Evolutionary conservation across 805 yeast species (phyloP).

Genomic region (Metschnikowia peoriensis): DNA sequence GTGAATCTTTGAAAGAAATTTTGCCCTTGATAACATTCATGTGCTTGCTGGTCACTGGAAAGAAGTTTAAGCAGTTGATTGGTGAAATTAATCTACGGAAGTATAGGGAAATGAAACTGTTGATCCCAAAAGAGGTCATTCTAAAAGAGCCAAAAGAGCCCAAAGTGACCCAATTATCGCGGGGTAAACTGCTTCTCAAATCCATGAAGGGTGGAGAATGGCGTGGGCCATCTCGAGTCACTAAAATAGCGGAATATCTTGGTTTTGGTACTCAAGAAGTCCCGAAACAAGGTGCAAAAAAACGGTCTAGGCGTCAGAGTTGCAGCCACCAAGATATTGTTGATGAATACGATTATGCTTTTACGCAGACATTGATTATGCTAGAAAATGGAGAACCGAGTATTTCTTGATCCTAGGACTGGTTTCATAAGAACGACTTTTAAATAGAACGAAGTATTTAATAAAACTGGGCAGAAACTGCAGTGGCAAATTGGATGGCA

Average conservation of each 20-base stretch:
- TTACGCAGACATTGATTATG: slow-evolving; percentile 4
- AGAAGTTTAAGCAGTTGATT: background rate
- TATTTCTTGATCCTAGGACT: background rate
- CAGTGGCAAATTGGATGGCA: too few species aligned
- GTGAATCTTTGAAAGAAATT: background rate
- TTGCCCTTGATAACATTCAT: background rate
- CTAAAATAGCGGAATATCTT: slow-evolving; percentile 3
- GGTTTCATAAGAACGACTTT: too few species aligned
- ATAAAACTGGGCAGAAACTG: too few species aligned
- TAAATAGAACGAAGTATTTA: too few species aligned
- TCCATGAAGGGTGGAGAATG: background rate
- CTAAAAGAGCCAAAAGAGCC: background rate
- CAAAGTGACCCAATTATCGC: background rate
- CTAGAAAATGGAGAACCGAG: background rate
- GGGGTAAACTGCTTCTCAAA: background rate
- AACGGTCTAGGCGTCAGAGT: background rate
- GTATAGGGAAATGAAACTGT: background rate
- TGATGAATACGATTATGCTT: slow-evolving; percentile 8
- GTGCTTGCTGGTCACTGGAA: background rate
- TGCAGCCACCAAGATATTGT: slow-evolving; percentile 11
- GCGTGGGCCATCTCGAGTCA: background rate
- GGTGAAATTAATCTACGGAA: slow-evolving; percentile 6
- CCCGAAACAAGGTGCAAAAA: background rate
- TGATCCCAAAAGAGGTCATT: background rate
- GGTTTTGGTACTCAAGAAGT: background rate